Conservation (phyloP, 106 monocot species). For the Chionographis japonica region DNA sequence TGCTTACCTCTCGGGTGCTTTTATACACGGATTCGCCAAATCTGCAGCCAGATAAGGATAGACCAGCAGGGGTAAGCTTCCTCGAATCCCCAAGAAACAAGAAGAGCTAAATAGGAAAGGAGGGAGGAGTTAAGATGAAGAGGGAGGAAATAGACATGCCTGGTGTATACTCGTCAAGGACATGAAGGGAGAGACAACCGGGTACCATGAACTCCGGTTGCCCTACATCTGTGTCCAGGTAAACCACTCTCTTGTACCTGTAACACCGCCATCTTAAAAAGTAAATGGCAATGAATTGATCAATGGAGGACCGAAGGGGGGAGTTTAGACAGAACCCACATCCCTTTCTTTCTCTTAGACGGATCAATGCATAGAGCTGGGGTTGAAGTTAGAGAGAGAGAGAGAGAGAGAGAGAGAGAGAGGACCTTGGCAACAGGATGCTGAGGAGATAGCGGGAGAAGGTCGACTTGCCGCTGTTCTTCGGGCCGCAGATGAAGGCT, state of each 20-base stretch:
- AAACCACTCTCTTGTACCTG: constrained; percentile 62
- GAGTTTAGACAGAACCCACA: background rate
- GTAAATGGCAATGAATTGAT: background rate
- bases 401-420: background rate
- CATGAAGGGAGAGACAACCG: constrained; percentile 65
- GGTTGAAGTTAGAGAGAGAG: background rate
- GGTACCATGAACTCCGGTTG: constrained; percentile 79
- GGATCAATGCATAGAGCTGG: too few species aligned
- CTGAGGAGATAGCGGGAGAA: constrained; percentile 86
- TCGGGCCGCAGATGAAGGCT: constrained; percentile 65
- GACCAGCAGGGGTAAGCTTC: background rate
- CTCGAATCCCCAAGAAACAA: background rate
- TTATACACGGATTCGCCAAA: constrained; percentile 34
- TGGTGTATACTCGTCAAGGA: constrained; percentile 38
- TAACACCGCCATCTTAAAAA: background rate
- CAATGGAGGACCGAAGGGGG: background rate
- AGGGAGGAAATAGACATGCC: constrained; percentile 19
- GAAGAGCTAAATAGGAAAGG: background rate
- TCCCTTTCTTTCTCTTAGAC: background rate
- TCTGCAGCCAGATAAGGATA: constrained; percentile 34
- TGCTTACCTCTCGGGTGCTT: constrained; percentile 51
- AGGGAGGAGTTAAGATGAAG: background rate
- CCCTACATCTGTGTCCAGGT: constrained; percentile 86
- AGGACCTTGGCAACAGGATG: constrained; percentile 55
- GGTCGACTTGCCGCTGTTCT: constrained; percentile 93